Evolutionary conservation across 1,284 basidiomycete genomes (phyloP).

Genomic region (Pholiota adiposa): DNA sequence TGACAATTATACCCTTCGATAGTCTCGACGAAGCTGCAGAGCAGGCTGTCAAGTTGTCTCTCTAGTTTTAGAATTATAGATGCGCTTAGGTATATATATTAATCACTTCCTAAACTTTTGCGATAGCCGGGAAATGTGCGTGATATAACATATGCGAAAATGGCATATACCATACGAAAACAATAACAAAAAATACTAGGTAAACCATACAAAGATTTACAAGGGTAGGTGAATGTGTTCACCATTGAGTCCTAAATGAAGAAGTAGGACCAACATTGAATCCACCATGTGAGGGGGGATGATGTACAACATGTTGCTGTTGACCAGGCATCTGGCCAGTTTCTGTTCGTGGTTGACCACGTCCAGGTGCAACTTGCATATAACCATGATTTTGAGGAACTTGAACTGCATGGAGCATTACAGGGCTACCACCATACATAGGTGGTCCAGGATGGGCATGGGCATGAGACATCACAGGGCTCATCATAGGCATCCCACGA

Average conservation of each 20-base stretch:
- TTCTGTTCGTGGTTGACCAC: slow-evolving; percentile 44
- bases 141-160: slow-evolving; percentile 37
- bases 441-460: slow-evolving; percentile 36
- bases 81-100: slow-evolving; percentile 17
- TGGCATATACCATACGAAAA: slow-evolving; percentile 40
- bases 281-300: slow-evolving; percentile 33
- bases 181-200: slow-evolving; percentile 29
- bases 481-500: slow-evolving; percentile 56
- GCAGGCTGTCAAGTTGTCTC: slow-evolving; percentile 79
- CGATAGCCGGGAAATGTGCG: slow-evolving; percentile 17
- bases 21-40: slow-evolving; percentile 85
- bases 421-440: slow-evolving; percentile 71
- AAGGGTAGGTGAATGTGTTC: slow-evolving; percentile 29
- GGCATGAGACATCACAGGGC: slow-evolving; percentile 68
- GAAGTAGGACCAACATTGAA: slow-evolving; percentile 40
- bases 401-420: slow-evolving; percentile 61
- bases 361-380: slow-evolving; percentile 38
- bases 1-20: slow-evolving; percentile 93
- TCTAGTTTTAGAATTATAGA: slow-evolving; percentile 39
- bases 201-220: slow-evolving; percentile 23
- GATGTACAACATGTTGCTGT: slow-evolving; percentile 34
- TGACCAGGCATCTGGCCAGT: slow-evolving; percentile 39
- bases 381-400: slow-evolving; percentile 42
- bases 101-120: slow-evolving; percentile 19
- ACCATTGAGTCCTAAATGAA: slow-evolving; percentile 49